Evolutionary conservation across 495 filamentous ascomycete species (phyloP), one percentile per base, ranked within the genome.

Genomic region (Pyrenopolyporus hunteri): DNA sequence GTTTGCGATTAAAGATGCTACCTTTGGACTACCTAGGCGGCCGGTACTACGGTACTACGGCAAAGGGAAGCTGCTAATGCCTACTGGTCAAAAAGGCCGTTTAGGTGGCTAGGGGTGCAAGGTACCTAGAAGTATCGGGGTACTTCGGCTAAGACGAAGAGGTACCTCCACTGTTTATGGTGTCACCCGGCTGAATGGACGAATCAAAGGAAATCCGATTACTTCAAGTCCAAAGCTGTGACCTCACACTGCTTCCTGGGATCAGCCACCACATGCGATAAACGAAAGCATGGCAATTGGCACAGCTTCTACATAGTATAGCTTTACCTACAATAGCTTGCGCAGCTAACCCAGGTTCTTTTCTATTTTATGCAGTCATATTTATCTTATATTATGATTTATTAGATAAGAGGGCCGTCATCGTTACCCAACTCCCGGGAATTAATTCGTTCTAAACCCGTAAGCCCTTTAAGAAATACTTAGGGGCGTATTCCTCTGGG

Each of bases 131-230:
- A 43, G 63, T 57, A 61, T 53, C 19, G 54, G 58, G 64, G 64
- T 67, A 67, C 64, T 67, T 67, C 64, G 64, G 64, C 54, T 67
- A 67, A 58, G 58, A 63, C 58, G 43, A 59, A 43, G 29, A 63
- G 64, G 63, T 65, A 64, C 58, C 39, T 63, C 54, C 57, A 47
- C 51, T 17, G 45, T 46, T 39, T 17, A 60, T 59, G 39, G 52
- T 55, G 37, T 59, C 45, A 47, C 59, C 60, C 66, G 69, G 63
- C 42, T 66, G 53, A 69, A 65, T 51, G 69, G 69, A 64, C 69
- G 59, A 71, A 71, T 71, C 69, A 71, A 49, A 63, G 28, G 7
- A 32, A 23, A 60, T 51, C 69, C 59, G 60, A 67, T 67, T 67
- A 71, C 62, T 59, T 48, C 54, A 66, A 6, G 57, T 66, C 16